Evolutionary conservation across 306 rosid genomes (phyloP).

Genomic region (Vigna unguiculata): DNA sequence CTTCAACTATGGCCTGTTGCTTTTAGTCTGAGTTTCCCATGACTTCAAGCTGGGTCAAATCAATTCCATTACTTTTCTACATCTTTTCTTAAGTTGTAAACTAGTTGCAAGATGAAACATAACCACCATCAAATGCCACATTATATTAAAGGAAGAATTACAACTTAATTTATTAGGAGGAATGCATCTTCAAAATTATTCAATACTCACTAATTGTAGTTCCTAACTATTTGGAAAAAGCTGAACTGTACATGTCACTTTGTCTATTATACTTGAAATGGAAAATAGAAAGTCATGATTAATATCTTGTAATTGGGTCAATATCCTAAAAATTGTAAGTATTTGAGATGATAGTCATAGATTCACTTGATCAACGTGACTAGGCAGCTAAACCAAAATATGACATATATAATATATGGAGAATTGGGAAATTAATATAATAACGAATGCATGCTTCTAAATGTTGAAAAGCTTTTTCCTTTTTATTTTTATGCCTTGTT

Average conservation of each 20-base stretch:
- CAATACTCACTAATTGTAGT: not conserved
- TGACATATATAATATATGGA: too few relatives aligned
- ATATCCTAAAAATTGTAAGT: not conserved
- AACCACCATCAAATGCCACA: constrained; percentile 23
- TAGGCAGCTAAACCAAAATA: not conserved
- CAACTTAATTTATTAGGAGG: not conserved
- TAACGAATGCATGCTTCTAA: too few relatives aligned
- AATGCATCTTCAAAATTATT: not conserved
- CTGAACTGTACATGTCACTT: constrained; percentile 13
- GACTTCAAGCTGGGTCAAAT: constrained; percentile 8
- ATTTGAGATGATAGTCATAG: not conserved
- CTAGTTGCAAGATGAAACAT: not conserved
- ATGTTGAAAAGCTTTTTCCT: too few relatives aligned
- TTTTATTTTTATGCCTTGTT: too few relatives aligned
- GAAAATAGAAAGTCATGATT: not conserved
- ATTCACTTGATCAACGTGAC: not conserved
- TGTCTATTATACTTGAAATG: not conserved
- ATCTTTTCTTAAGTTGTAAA: constrained; percentile 26
- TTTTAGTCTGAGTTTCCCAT: constrained; percentile 10
- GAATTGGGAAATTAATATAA: too few relatives aligned
- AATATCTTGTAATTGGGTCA: not conserved
- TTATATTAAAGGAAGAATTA: constrained; percentile 4
- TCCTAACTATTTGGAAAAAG: constrained; percentile 20
- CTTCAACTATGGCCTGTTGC: constrained; percentile 15
- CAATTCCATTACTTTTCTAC: constrained; percentile 2